phyloP scores from a whole-genome alignment of 352 stramenopile species.

The Pythium aphanidermatum region DNA sequence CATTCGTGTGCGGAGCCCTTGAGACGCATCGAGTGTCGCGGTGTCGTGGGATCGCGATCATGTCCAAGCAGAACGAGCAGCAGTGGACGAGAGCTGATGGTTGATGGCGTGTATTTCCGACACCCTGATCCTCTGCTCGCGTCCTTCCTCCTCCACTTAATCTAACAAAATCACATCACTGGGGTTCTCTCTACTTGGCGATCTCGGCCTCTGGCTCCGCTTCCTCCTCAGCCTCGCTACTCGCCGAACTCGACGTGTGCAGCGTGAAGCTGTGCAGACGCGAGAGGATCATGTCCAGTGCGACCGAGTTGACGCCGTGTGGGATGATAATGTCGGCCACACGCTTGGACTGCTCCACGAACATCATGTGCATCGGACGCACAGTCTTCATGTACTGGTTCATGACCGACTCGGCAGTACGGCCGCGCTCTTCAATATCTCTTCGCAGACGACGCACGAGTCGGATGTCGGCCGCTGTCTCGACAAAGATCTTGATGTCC shows the following conservation, averaged over 20 bases:
- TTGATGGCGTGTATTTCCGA: no score
- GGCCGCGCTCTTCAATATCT: slow-evolving; percentile 93
- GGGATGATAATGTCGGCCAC: slow-evolving; percentile 95
- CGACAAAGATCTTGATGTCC: slow-evolving; percentile 98
- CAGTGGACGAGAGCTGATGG: no score
- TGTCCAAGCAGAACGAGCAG: no score
- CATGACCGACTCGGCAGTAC: slow-evolving; percentile 93
- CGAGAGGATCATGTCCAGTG: slow-evolving; percentile 92
- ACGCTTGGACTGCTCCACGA: slow-evolving; percentile 95
- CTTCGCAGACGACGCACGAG: slow-evolving; percentile 90
- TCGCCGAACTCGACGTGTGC: slow-evolving; percentile 35
- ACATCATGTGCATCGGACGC: slow-evolving; percentile 97
- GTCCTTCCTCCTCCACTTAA: no score
- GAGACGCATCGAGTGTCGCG: no score
- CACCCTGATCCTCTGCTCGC: no score
- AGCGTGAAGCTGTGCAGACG: slow-evolving; percentile 77
- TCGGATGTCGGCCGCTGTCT: slow-evolving; percentile 93
- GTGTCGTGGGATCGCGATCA: no score
- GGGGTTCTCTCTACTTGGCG: slow-evolving; percentile 4
- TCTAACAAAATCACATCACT: background rate
- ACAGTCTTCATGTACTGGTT: slow-evolving; percentile 97
- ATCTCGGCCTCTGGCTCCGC: slow-evolving; percentile 15
- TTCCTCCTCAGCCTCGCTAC: slow-evolving; percentile 41
- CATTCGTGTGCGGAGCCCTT: no score
- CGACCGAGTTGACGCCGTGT: slow-evolving; percentile 90